Evolutionary conservation across 2,329 filamentous ascomycete species (phyloP), one percentile per base, ranked within the genome.

Genomic region (Tolypocladium guangdongense): DNA sequence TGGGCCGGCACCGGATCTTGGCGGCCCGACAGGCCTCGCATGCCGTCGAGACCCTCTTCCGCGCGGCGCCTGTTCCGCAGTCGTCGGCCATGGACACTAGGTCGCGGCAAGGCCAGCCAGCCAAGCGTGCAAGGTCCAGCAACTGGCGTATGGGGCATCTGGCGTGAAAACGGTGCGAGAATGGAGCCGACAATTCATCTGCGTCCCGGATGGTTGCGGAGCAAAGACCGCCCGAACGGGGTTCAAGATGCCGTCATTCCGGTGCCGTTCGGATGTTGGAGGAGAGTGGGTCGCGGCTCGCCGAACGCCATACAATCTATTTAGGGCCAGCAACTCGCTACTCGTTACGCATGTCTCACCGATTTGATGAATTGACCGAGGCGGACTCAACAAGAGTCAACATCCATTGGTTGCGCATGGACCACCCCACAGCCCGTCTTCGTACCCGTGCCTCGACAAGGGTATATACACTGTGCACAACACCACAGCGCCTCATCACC

Each of bases 21-120:
- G 77, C 75, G 12, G 66, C 69, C 52, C 78, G 68, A 57, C 78
- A 81, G 2, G 76, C 74, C 63, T 81, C 78, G 53, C 78, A 81
- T 22, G 78, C 70, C 67, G 81, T 70, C 20, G 61, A 61, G 18
- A 63, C 49, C 41, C 65, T 61, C 56, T 67, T 66, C 30, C 54
- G 56, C 18, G 33, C n/a, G n/a, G 49, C 43, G 43, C 49, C 32
- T 20, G 58, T 53, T n/a, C 27, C 48, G 38, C 51, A n/a, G 3
- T 50, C 55, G 36, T 54, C 45, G 33, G 55, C 54, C 57, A 60
- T 62, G 48, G 50, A n/a, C n/a, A n/a, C n/a, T n/a, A n/a, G n/a
- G n/a, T n/a, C 22, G 39, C 37, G 39, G 14, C 12, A 7, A 18
- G 7, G 16, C 7, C 22, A 30, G 41, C 41, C 12, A 18, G 41